Percentiles rank a stretch among this genome's conserved stretches.
Evolutionary conservation across 2,329 filamentous ascomycete genomes (phyloP).

Genomic region (Venturia oleaginea): DNA sequence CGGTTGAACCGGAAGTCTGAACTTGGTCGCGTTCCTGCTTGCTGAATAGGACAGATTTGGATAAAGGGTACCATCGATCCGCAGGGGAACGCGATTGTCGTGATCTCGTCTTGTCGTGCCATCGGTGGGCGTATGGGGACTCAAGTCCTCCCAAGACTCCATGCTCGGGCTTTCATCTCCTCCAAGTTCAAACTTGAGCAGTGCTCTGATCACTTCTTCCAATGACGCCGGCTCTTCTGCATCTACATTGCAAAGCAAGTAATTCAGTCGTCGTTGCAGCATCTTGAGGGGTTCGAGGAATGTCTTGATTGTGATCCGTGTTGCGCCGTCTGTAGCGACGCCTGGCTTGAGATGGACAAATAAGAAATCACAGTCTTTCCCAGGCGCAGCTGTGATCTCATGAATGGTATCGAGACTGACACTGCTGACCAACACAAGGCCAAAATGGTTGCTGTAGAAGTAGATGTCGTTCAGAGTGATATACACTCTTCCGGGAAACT

Average conservation of each 20-base stretch:
- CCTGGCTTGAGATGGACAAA: slow-evolving; percentile 69
- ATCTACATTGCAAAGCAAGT: slow-evolving; percentile 71
- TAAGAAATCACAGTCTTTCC: slow-evolving; percentile 86
- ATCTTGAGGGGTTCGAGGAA: slow-evolving; percentile 83
- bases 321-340: slow-evolving; percentile 47
- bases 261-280: slow-evolving; percentile 74
- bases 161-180: slow-evolving; percentile 55
- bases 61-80: slow-evolving; percentile 54
- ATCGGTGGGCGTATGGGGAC: slow-evolving; percentile 50
- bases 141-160: slow-evolving; percentile 82
- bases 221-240: slow-evolving; percentile 56
- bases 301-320: slow-evolving; percentile 77
- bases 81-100: slow-evolving; percentile 48
- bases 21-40: slow-evolving; percentile 51
- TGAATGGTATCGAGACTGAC: slow-evolving; percentile 67
- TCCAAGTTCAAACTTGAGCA: slow-evolving; percentile 65
- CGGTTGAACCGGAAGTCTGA: slow-evolving; percentile 72
- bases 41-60: slow-evolving; percentile 24
- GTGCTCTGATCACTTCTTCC: slow-evolving; percentile 58
- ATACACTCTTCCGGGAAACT: slow-evolving; percentile 78
- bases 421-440: slow-evolving; percentile 74
- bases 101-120: slow-evolving; percentile 33
- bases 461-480: slow-evolving; percentile 82
- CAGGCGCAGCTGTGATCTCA: slow-evolving; percentile 83
- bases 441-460: slow-evolving; percentile 93